These are phyloP conservation scores for Bertia moriformis DNA, from an alignment of 2,329 filamentous ascomycete genomes.

Conservation along the genomic window DNA sequence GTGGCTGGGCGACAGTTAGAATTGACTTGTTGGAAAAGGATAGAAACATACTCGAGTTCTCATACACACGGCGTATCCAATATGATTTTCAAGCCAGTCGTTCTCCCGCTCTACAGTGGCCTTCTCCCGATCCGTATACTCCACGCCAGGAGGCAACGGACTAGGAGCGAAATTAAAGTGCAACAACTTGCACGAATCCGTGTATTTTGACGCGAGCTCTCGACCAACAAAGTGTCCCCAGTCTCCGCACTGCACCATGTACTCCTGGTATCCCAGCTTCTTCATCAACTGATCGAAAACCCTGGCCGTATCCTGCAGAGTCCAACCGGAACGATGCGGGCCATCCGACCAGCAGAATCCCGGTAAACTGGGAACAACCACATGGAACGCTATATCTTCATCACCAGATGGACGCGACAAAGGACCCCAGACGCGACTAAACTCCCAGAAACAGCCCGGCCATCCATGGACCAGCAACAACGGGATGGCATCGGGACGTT, in stretches of 20 bases:
- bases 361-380: conserved; percentile 18
- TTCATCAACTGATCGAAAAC: conserved; percentile 15
- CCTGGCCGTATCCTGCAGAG: conserved; percentile 13
- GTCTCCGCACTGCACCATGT: conserved; percentile 19
- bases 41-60: conserved; percentile 12
- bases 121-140: conserved; percentile 20
- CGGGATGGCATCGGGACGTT: conserved; percentile 12
- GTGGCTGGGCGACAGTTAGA: conserved; percentile 9
- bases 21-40: background rate
- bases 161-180: background rate
- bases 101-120: conserved; percentile 13
- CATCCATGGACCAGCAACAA: conserved; percentile 21
- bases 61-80: conserved; percentile 22
- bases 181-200: conserved; percentile 12
- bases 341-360: conserved; percentile 14
- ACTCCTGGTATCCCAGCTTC: conserved; percentile 16
- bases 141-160: background rate
- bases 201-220: conserved; percentile 14
- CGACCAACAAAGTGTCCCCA: conserved; percentile 21
- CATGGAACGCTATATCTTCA: conserved; percentile 12
- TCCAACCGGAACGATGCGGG: conserved; percentile 12
- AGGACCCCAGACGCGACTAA: conserved; percentile 16
- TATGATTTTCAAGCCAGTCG: conserved; percentile 16
- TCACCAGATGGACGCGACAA: conserved; percentile 10
- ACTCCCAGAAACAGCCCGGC: conserved; percentile 22